phyloP scores from a whole-genome alignment of 208 protist species.

The Leishmania aethiopica region DNA sequence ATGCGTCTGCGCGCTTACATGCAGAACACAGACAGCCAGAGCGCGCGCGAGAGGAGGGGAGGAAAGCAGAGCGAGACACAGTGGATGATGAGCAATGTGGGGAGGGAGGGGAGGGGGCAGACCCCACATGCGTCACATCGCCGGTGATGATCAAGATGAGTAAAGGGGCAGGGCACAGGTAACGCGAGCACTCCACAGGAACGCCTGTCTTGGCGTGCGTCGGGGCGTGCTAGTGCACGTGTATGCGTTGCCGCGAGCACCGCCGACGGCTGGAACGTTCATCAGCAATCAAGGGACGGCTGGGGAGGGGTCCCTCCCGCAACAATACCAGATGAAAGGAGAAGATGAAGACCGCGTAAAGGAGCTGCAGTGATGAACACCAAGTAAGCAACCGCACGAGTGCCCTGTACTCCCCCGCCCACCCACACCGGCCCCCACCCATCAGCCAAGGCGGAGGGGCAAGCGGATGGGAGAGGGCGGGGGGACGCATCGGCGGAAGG shows the following conservation, averaged over 20 bases:
- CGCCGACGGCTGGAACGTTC: not conserved
- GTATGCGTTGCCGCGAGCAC: not conserved
- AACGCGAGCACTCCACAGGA: not conserved
- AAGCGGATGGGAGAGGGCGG: not conserved
- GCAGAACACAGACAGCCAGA: not conserved
- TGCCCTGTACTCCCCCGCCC: not conserved
- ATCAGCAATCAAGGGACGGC: not conserved
- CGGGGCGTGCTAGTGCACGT: not conserved
- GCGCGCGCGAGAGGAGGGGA: not conserved
- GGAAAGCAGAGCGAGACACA: not conserved
- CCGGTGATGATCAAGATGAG: no score
- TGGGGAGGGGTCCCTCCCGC: not conserved
- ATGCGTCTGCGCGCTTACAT: not conserved
- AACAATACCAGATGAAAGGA: not conserved
- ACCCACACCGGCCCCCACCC: not conserved
- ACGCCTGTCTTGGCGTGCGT: not conserved
- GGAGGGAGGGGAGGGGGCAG: not conserved
- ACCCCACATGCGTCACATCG: no score
- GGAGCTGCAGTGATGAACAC: not conserved
- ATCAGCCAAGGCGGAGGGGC: not conserved
- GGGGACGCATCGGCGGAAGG: not conserved
- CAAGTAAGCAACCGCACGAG: not conserved
- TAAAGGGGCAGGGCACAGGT: no score
- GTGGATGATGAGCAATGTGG: not conserved
- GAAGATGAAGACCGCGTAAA: no score